phyloP scores from a whole-genome alignment of 2,329 filamentous ascomycete species.

The Cladosporium halotolerans region DNA sequence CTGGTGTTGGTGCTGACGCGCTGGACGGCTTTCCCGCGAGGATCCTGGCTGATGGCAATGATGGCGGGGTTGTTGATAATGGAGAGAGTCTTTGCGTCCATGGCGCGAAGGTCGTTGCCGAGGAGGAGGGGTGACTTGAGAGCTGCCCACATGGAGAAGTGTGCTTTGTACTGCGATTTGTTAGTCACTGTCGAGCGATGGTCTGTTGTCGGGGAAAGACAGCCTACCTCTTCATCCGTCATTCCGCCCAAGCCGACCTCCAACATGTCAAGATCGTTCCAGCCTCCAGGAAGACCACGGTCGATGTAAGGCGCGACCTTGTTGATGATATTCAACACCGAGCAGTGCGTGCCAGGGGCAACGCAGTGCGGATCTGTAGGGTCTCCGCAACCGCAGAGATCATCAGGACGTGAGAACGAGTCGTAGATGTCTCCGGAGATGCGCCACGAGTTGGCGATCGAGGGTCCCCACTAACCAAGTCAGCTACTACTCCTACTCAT shows the following conservation, averaged over 20 bases:
- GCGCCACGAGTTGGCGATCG: conserved; percentile 43
- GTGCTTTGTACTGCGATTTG: conserved; percentile 35
- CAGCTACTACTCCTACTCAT: conserved; percentile 18
- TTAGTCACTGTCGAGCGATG: not conserved
- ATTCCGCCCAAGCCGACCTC: conserved; percentile 39
- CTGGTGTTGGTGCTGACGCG: conserved; percentile 42
- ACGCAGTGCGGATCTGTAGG: conserved; percentile 37
- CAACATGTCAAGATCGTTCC: conserved; percentile 46
- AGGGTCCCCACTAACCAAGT: conserved; percentile 42
- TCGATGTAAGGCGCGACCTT: conserved; percentile 40
- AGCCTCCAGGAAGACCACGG: conserved; percentile 39
- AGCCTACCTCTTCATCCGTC: conserved; percentile 36
- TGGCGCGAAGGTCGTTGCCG: conserved; percentile 38
- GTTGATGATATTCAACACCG: conserved; percentile 45
- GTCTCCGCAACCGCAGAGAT: conserved; percentile 36
- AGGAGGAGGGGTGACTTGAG: conserved; percentile 44
- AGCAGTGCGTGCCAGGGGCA: conserved; percentile 43
- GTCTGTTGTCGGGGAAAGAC: too few species aligned
- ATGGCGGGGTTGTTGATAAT: conserved; percentile 45
- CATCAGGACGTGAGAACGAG: conserved; percentile 39
- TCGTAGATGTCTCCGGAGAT: conserved; percentile 45
- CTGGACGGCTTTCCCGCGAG: conserved; percentile 36
- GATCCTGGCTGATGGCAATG: conserved; percentile 46
- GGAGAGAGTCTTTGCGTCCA: conserved; percentile 38
- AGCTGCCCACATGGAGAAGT: conserved; percentile 47